Percentiles rank a stretch among this genome's conserved stretches.
These are phyloP conservation scores for Gyrodon lividus DNA, from an alignment of 768 basidiomycete species.

Conservation along the genomic window DNA sequence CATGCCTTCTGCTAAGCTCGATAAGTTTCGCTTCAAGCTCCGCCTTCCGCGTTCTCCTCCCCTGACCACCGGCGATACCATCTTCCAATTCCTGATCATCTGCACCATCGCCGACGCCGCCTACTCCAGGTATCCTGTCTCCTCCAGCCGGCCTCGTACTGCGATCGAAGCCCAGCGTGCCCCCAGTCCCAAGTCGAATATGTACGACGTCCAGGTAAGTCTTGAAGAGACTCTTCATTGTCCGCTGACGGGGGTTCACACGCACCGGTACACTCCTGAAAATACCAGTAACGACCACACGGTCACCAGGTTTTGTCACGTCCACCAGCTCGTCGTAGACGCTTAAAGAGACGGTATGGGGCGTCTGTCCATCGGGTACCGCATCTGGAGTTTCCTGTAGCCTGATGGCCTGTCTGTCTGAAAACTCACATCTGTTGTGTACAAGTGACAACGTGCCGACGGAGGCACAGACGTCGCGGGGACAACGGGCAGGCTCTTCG, in stretches of 20 bases:
- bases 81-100: constrained; percentile 63
- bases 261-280: constrained; percentile 95
- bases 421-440: constrained; percentile 96
- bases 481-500: constrained; percentile 87
- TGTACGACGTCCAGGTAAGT: constrained; percentile 97
- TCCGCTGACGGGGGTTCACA: constrained; percentile 87
- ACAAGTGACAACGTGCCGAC: constrained; percentile 92
- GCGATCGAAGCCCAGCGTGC: constrained; percentile 72
- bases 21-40: constrained; percentile 79
- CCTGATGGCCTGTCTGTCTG: constrained; percentile 92
- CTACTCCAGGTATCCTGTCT: constrained; percentile 66
- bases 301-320: constrained; percentile 92
- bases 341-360: constrained; percentile 94
- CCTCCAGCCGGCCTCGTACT: constrained; percentile 71
- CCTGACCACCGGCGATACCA: constrained; percentile 35
- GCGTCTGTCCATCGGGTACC: constrained; percentile 97
- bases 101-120: constrained; percentile 66
- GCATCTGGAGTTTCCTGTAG: constrained; percentile 97
- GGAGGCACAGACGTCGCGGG: constrained; percentile 87
- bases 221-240: constrained; percentile 95
- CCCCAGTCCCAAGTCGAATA: constrained; percentile 65
- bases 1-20: constrained; percentile 68
- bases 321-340: constrained; percentile 99
- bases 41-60: constrained; percentile 45
- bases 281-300: constrained; percentile 87